Conservation (phyloP, 768 basidiomycete genomes). For the Lactarius akahatsu region DNA sequence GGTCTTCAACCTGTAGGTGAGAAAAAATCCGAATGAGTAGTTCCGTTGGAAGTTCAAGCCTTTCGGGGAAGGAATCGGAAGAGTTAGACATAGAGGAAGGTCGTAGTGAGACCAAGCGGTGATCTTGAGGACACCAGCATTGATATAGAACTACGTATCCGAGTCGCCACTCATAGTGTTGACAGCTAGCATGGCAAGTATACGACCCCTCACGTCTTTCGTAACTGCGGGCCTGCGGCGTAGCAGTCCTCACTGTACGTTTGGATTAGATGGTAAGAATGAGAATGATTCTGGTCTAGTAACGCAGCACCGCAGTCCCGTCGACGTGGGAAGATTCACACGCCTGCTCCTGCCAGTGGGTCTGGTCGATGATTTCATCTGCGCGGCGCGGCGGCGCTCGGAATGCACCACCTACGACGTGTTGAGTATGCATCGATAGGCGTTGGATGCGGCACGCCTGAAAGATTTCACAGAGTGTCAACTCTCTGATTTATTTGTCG, state of each 20-base stretch:
- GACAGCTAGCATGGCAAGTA: neutral
- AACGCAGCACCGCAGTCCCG: neutral
- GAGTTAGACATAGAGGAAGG: neutral
- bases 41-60: neutral
- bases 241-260: neutral
- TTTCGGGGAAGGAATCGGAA: neutral
- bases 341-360: no score
- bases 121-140: neutral
- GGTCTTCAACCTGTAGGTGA: neutral
- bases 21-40: constrained; percentile 1
- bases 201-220: neutral
- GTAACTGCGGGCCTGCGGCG: neutral
- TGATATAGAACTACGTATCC: neutral
- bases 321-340: neutral
- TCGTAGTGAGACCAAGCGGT: neutral
- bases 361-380: neutral
- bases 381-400: no score
- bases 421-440: constrained; percentile 64
- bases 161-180: neutral
- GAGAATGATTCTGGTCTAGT: neutral
- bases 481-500: neutral
- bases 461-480: neutral
- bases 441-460: constrained; percentile 33
- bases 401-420: constrained; percentile 43
- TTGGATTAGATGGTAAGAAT: neutral